Conservation (phyloP, 140 eudicot genomes). For the Senecio squalidus region DNA sequence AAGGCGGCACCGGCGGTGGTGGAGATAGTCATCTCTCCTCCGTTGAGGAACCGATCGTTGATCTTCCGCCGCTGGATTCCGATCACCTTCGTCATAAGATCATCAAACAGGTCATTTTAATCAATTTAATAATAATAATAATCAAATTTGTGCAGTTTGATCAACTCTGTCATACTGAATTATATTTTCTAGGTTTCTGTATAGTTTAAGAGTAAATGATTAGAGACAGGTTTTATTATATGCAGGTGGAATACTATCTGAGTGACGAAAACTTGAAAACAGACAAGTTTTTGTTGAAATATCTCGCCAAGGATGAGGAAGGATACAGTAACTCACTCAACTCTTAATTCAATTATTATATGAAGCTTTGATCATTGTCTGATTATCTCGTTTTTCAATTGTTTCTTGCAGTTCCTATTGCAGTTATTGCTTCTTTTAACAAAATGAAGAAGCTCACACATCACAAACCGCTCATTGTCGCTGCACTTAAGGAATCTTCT, state of each 20-base stretch:
- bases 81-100: conserved; percentile 75
- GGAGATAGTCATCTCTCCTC: too few species aligned
- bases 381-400: neutral
- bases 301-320: conserved; percentile 54
- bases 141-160: neutral
- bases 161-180: too few species aligned
- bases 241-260: conserved; percentile 93
- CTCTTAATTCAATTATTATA: neutral
- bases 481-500: conserved; percentile 81
- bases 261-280: conserved; percentile 87
- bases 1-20: too few species aligned
- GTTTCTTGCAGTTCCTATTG: conserved; percentile 73
- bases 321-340: conserved; percentile 62
- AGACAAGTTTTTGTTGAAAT: conserved; percentile 74
- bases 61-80: too few species aligned
- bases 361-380: too few species aligned
- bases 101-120: conserved; percentile 50
- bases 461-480: conserved; percentile 56
- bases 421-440: conserved; percentile 70
- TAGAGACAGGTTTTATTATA: too few species aligned
- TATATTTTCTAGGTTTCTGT: too few species aligned
- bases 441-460: conserved; percentile 74
- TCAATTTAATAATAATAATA: neutral
- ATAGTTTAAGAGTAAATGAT: too few species aligned
- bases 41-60: too few species aligned